Evolutionary conservation across 768 basidiomycete species (phyloP).

Genomic region (Trametes gibbosa): DNA sequence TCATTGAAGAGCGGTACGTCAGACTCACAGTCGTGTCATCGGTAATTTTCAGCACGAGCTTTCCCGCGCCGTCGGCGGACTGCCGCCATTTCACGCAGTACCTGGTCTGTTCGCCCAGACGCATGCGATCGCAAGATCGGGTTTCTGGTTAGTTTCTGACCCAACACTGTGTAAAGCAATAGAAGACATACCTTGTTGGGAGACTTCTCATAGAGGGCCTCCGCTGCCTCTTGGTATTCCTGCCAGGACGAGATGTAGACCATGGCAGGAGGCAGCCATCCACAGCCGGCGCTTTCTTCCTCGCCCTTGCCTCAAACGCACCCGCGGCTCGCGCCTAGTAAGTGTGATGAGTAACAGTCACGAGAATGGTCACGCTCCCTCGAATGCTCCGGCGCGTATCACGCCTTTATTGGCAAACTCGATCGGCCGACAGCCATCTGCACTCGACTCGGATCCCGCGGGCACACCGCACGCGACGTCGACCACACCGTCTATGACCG

Average conservation of each 20-base stretch:
- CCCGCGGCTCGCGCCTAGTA: neutral
- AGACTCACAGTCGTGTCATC: slow-evolving; percentile 79
- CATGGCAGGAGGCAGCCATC: slow-evolving; percentile 53
- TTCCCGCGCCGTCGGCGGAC: slow-evolving; percentile 54
- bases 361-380: neutral
- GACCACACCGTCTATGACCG: neutral
- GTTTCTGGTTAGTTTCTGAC: neutral
- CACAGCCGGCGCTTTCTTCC: neutral
- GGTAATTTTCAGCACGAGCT: slow-evolving; percentile 91
- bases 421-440: slow-evolving; percentile 1
- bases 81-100: slow-evolving; percentile 92
- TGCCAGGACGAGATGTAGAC: slow-evolving; percentile 91
- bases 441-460: neutral
- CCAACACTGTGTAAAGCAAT: neutral
- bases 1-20: neutral
- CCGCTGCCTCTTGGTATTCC: slow-evolving; percentile 87
- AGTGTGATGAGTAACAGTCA: neutral
- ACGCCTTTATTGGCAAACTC: neutral
- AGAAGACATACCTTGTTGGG: slow-evolving; percentile 62
- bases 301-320: neutral
- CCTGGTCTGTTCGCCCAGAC: slow-evolving; percentile 58
- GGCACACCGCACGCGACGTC: neutral
- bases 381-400: neutral
- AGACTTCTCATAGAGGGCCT: slow-evolving; percentile 76
- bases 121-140: neutral